Base-by-base conservation (phyloP, 2,329 filamentous ascomycete species). In the Apiospora kogelbergensis region DNA sequence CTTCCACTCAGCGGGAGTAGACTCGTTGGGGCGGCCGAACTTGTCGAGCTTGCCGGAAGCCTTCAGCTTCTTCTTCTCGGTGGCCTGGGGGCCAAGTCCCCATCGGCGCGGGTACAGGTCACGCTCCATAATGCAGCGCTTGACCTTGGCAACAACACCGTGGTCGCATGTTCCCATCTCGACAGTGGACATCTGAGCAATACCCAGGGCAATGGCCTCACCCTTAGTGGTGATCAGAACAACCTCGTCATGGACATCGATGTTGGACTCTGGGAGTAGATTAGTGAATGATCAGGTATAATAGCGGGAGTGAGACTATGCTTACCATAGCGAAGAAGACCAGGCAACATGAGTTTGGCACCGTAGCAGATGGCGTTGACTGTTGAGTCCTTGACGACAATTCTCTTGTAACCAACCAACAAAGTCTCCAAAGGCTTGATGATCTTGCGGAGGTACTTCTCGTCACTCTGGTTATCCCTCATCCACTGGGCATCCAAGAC, bases 31-130 rank as follows among this genome's bases (percentile, higher is more conserved):
- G 70, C 95, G 91, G 74, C 96, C 96, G 76, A 90, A 98, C 91
- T 99, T 99, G 86, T 99, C 96, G 70, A 99, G 91, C 85, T 98
- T 97, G 82, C 96, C 96, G 75, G 94, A 93, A 67, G 95, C 93
- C 90, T 98, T 98, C 86, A 99, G 90, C 90, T 98, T 98, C 92
- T 99, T 99, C 91, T 99, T 99, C 88, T 98, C 94, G 65, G 92
- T 84, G 65, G 96, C 96, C 70, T 95, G 91, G 67, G 96, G 95
- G 71, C 96, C 96, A 79, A 98, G 89, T 74, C 96, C 96, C 96
- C 96, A 99, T 86, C 95, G 88, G 81, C 94, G 89, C 72, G 96
- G 96, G 88, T 99, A 99, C 70, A 98, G 88, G 80, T 98, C 96
- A 77, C 96, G 93, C 88, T 99, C 96, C 96, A 99, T 99, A 82